Evolutionary conservation across 2,329 filamentous ascomycete genomes (phyloP), one percentile per base, ranked within the genome.

Genomic region (Fusarium humuli): DNA sequence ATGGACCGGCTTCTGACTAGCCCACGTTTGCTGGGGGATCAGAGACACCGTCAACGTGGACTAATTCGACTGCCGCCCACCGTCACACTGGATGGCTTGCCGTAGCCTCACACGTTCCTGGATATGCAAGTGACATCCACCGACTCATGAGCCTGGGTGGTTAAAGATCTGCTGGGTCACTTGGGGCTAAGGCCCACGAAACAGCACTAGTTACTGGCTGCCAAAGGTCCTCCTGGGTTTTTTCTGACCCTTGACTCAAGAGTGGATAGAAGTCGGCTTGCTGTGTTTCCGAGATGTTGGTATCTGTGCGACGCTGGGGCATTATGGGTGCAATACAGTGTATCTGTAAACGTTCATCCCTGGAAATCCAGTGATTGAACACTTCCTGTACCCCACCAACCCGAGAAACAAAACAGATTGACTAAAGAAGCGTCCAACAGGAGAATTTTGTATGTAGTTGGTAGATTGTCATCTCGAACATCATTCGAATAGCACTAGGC

Each of bases 81-180:
- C 59, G 64, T 73, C 73, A 70, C 59, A 66, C 50, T 67, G 53
- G 56, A 76, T 75, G 73, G 75, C 75, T 76, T 77, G 73, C 73
- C 66, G 69, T 77, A 77, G 75, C 63, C 65, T 76, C 57, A 69
- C 75, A 73, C 73, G 75, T 77, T 77, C 75, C 75, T 77, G 75
- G 65, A 75, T 65, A 65, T 74, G 70, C 68, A 69, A 72, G 74
- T 73, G 71, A 73, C 71, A 72, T 63, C 67, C 64, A 67, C 67
- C 71, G 65, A 74, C 74, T 76, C 71, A 65, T 73, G 67, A 73
- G 68, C 54, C 62, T 64, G 54, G 49, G 57, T 59, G 67, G 54
- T 61, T 65, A 58, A 69, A 65, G 67, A 63, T 71, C 66, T 67
- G 62, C 65, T 74, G 53, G 49, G 55, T 30, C 58, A 54, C 57